These are phyloP conservation scores for Cladophialophora yegresii DNA, from an alignment of 2,329 filamentous ascomycete genomes.

Conservation along the genomic window DNA sequence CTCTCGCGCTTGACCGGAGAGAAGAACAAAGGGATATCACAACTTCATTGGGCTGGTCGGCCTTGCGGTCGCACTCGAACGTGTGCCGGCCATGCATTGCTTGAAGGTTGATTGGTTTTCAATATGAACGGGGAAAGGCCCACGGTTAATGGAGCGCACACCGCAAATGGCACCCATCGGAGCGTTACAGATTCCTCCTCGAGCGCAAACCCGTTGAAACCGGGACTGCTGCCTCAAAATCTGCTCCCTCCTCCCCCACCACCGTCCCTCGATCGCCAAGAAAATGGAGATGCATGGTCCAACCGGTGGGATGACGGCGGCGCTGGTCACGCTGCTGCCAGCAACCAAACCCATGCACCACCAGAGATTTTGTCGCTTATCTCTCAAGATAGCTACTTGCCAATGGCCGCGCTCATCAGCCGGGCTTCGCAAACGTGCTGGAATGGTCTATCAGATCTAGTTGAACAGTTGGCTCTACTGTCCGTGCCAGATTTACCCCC, in stretches of 20 bases:
- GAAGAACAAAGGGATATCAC: slow-evolving; percentile 1
- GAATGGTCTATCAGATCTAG: slow-evolving; percentile 70
- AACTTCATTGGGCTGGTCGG: slow-evolving; percentile 6
- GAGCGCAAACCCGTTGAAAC: slow-evolving; percentile 14
- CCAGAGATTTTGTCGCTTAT: slow-evolving; percentile 30
- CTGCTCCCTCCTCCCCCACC: slow-evolving; percentile 3
- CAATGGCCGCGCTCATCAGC: slow-evolving; percentile 71
- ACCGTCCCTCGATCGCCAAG: slow-evolving; percentile 6
- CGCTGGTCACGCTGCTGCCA: background rate
- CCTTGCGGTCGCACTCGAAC: slow-evolving; percentile 22
- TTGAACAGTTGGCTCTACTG: slow-evolving; percentile 70
- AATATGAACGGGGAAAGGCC: slow-evolving; percentile 36
- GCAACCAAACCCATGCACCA: slow-evolving; percentile 18
- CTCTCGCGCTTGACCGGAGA: slow-evolving; percentile 1
- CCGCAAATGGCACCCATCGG: slow-evolving; percentile 29
- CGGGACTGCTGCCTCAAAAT: slow-evolving; percentile 2
- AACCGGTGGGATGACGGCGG: slow-evolving; percentile 9
- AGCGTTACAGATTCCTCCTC: slow-evolving; percentile 9
- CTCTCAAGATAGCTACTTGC: slow-evolving; percentile 51
- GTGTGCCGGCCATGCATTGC: slow-evolving; percentile 32
- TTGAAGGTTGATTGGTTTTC: slow-evolving; percentile 29
- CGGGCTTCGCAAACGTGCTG: slow-evolving; percentile 82
- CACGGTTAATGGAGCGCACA: slow-evolving; percentile 29
- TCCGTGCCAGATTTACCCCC: slow-evolving; percentile 57
- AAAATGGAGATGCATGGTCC: slow-evolving; percentile 20